A percentile compares a stretch with the other conserved stretches of the same genome.
Conservation (phyloP, 2,329 filamentous ascomycete genomes). For the Epichloe typhina region DNA sequence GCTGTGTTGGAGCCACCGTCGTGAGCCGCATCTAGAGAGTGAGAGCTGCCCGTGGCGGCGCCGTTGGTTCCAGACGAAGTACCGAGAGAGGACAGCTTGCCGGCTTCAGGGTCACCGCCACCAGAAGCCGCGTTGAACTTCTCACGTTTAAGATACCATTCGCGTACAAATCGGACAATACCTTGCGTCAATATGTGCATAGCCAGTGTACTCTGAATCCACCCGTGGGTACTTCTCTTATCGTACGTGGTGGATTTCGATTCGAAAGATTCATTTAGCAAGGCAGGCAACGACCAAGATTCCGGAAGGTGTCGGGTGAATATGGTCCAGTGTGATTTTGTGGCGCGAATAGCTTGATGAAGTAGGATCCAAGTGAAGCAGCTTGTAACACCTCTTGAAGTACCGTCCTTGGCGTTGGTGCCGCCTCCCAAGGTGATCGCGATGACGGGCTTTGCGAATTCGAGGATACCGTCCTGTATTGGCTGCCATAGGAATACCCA, state of each 20-base stretch:
- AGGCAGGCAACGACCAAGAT: conserved; percentile 30
- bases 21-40: background rate
- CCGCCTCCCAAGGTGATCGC: conserved; percentile 82
- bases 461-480: conserved; percentile 75
- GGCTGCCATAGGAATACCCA: conserved; percentile 84
- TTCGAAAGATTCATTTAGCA: conserved; percentile 35
- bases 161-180: conserved; percentile 55
- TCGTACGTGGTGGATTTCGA: conserved; percentile 31
- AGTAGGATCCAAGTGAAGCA: conserved; percentile 55
- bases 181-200: conserved; percentile 67
- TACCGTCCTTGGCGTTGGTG: conserved; percentile 52
- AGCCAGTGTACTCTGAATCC: conserved; percentile 55
- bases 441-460: conserved; percentile 86
- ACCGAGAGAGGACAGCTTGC: conserved; percentile 30
- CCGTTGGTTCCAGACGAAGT: background rate
- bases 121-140: conserved; percentile 36
- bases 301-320: conserved; percentile 33
- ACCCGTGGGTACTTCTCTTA: conserved; percentile 47
- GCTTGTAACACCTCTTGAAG: conserved; percentile 57
- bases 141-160: conserved; percentile 52
- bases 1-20: conserved; percentile 34
- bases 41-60: conserved; percentile 10
- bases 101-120: conserved; percentile 49
- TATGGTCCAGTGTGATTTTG: conserved; percentile 34
- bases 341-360: conserved; percentile 38